Base-by-base conservation (phyloP, 2,329 filamentous ascomycete species). In the Byssoonygena ceratinophila region DNA sequence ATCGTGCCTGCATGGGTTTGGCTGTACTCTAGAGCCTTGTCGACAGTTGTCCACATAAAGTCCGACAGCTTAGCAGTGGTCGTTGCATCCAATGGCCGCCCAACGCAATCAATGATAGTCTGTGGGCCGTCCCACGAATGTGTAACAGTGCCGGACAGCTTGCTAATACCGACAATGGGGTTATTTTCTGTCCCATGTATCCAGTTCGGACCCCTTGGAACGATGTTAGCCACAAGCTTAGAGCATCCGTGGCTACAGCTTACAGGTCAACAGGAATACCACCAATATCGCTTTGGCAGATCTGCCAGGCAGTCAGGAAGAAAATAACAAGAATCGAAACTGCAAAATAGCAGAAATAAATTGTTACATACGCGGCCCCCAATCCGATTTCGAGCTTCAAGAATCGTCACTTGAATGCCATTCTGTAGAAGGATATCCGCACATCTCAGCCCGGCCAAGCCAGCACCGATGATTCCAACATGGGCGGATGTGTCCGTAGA, bases 131-230 rank as follows among this genome's bases (percentile, higher is more conserved):
- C 75, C 65, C 75, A 77, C 41, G 71, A 72, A 60, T 77, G 71
- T 1, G 75, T 67, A 8, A 66, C 57, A 0, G 78, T 80, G 9
- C 69, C 64, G 1, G 78, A 80, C 52, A 71, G 63, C 54, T 72
- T 68, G 12, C 78, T 79, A n/a, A 83, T 69, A 12, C 74, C 66
- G 46, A 75, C 67, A 20, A 83, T 80, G 0, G 80, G 80, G 58
- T 82, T 83, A 37, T 76, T 67, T 1, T 76, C 68, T 1, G 76
- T 77, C 14, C 80, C 80, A 62, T 83, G 80, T 46, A 83, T 82
- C 80, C 80, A 83, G 57, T 82, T 83, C n/a, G 0, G 80, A 77
- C 1, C 80, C 80, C 11, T 78, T 81, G 51, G 22, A 29, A 29
- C 29, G 2, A 12, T 18, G 46, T 50, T 31, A 52, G 51, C 27